Evolutionary conservation across 1,284 basidiomycete genomes (phyloP).

Genomic region (Anthracocystis panici-leucophaei): DNA sequence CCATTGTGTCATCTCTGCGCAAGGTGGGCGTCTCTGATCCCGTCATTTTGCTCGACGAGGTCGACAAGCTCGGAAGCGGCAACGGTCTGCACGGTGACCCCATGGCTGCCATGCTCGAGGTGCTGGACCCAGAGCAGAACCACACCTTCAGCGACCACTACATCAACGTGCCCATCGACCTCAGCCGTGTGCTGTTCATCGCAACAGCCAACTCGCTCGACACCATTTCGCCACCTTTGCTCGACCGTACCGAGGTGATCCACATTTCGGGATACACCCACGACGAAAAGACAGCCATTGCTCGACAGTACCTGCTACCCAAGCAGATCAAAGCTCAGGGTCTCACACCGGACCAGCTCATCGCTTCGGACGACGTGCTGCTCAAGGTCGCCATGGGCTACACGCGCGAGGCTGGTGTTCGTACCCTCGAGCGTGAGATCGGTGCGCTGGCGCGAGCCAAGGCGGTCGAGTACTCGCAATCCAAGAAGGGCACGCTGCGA

Average conservation of each 20-base stretch:
- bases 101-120: conserved; percentile 71
- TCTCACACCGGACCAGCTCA: conserved; percentile 73
- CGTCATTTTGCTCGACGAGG: conserved; percentile 71
- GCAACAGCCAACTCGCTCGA: conserved; percentile 71
- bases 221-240: conserved; percentile 70
- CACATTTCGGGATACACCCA: conserved; percentile 71
- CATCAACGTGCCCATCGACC: conserved; percentile 68
- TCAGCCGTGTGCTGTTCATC: conserved; percentile 71
- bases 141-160: conserved; percentile 71
- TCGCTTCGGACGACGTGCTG: conserved; percentile 79
- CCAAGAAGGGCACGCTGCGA: conserved; percentile 73
- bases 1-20: conserved; percentile 72
- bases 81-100: conserved; percentile 71
- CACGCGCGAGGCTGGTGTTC: conserved; percentile 91
- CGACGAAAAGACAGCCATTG: conserved; percentile 71
- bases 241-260: conserved; percentile 71
- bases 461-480: conserved; percentile 80
- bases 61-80: conserved; percentile 71
- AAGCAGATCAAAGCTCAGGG: conserved; percentile 83
- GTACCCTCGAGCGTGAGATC: conserved; percentile 86
- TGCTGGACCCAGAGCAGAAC: conserved; percentile 71
- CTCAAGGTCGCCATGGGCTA: conserved; percentile 81
- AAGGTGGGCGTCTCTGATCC: conserved; percentile 71
- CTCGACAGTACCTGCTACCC: conserved; percentile 77
- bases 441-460: conserved; percentile 82